Evolutionary conservation across 2,329 filamentous ascomycete species (phyloP).

Genomic region (Pseudocercospora macadamiae): DNA sequence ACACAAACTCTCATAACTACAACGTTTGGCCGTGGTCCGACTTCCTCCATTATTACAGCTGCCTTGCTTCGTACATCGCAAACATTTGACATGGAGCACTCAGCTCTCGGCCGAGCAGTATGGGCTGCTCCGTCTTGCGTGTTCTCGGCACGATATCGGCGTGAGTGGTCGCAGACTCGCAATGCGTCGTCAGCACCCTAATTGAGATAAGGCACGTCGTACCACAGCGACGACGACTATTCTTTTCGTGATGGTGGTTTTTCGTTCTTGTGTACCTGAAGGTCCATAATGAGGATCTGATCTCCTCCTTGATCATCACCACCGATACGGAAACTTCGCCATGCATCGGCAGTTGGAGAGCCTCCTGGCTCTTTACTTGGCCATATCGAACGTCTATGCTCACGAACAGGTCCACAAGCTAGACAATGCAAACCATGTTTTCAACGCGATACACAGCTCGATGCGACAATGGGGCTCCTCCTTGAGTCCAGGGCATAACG

Average conservation of each 20-base stretch:
- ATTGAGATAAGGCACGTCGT: neutral
- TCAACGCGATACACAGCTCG: conserved; percentile 72
- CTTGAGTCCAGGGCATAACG: conserved; percentile 66
- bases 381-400: neutral
- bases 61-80: neutral
- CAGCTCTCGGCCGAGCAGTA: too few relatives aligned
- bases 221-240: neutral
- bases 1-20: too few relatives aligned
- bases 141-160: neutral
- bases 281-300: too few relatives aligned
- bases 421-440: conserved; percentile 51
- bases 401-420: neutral
- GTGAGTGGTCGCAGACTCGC: conserved; percentile 4
- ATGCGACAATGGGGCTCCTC: conserved; percentile 76
- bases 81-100: too few relatives aligned
- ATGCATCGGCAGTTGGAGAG: neutral
- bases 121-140: neutral
- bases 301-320: too few relatives aligned
- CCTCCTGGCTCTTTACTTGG: neutral
- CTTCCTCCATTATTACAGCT: neutral
- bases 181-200: conserved; percentile 1
- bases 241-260: neutral
- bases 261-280: too few relatives aligned
- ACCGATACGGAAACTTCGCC: too few relatives aligned
- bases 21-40: neutral